phyloP scores from a whole-genome alignment of 1,284 basidiomycete genomes.

The Papiliotrema fonsecae region DNA sequence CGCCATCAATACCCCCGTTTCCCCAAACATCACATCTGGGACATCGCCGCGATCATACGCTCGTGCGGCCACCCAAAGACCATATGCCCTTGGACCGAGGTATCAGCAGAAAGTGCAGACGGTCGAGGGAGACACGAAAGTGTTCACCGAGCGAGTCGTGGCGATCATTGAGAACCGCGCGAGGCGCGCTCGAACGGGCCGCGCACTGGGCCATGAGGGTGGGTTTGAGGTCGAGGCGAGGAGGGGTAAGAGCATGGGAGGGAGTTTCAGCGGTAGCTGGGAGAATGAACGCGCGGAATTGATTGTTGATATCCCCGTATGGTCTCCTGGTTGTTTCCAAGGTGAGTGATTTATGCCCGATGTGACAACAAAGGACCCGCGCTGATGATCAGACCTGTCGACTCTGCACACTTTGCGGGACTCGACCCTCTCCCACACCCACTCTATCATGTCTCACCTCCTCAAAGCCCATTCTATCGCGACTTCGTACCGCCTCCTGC shows the following conservation, averaged over 20 bases:
- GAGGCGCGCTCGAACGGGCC: neutral
- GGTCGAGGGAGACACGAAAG: slow-evolving; percentile 9
- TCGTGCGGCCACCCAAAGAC: slow-evolving; percentile 6
- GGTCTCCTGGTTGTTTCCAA: slow-evolving; percentile 45
- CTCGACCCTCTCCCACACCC: slow-evolving; percentile 43
- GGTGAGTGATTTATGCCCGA: slow-evolving; percentile 22
- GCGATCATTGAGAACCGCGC: slow-evolving; percentile 4
- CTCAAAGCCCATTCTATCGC: slow-evolving; percentile 28
- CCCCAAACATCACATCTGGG: neutral
- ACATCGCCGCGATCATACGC: slow-evolving; percentile 10
- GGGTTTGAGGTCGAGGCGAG: neutral
- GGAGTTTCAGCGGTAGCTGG: slow-evolving; percentile 26
- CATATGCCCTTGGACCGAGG: slow-evolving; percentile 8
- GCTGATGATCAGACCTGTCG: slow-evolving; percentile 35
- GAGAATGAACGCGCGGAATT: slow-evolving; percentile 39
- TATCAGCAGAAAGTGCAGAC: neutral
- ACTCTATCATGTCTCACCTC: slow-evolving; percentile 39
- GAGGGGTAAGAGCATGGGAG: slow-evolving; percentile 8
- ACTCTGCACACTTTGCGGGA: slow-evolving; percentile 46
- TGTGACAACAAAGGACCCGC: neutral
- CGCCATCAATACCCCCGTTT: neutral
- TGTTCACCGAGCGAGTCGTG: slow-evolving; percentile 10
- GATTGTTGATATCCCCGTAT: slow-evolving; percentile 47
- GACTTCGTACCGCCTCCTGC: slow-evolving; percentile 41
- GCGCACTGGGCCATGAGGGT: neutral